These are phyloP conservation scores for Shiraia bambusicola DNA, from an alignment of 2,329 filamentous ascomycete genomes.

Conservation along the genomic window DNA sequence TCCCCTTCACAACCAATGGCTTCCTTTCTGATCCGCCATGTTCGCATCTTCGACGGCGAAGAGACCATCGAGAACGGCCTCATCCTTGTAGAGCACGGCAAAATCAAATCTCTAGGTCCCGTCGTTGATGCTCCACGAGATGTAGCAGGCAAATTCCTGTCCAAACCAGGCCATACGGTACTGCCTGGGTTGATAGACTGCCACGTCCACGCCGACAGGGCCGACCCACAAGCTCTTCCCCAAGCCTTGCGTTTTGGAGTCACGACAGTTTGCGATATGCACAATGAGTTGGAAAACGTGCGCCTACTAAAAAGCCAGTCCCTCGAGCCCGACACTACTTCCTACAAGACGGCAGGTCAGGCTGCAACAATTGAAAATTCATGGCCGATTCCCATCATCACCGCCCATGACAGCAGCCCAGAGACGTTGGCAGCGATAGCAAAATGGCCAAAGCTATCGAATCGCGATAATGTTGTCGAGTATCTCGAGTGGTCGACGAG, in stretches of 20 bases:
- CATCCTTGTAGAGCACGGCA: slow-evolving; percentile 46
- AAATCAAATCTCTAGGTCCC: slow-evolving; percentile 41
- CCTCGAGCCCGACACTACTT: slow-evolving; percentile 42
- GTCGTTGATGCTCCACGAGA: slow-evolving; percentile 16
- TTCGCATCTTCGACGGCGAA: slow-evolving; percentile 53
- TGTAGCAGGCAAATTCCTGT: slow-evolving; percentile 34
- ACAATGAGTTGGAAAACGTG: slow-evolving; percentile 39
- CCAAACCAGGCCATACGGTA: slow-evolving; percentile 50
- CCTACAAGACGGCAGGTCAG: slow-evolving; percentile 53
- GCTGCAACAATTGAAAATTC: slow-evolving; percentile 55
- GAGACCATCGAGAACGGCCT: slow-evolving; percentile 45
- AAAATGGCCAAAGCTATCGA: slow-evolving; percentile 52
- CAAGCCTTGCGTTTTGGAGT: slow-evolving; percentile 54
- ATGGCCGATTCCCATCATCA: slow-evolving; percentile 52
- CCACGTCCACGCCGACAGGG: slow-evolving; percentile 52
- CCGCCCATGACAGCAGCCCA: slow-evolving; percentile 41
- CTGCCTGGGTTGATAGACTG: slow-evolving; percentile 55
- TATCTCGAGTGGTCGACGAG: slow-evolving; percentile 46
- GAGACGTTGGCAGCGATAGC: slow-evolving; percentile 45
- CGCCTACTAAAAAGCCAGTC: slow-evolving; percentile 31
- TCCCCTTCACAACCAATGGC: no score
- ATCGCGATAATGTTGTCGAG: slow-evolving; percentile 44
- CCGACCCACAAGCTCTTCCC: slow-evolving; percentile 42
- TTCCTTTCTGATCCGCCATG: slow-evolving; percentile 46
- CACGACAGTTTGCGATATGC: slow-evolving; percentile 56